Conservation (phyloP, 1,284 basidiomycete species). For the Pyrrhoderma noxium region DNA sequence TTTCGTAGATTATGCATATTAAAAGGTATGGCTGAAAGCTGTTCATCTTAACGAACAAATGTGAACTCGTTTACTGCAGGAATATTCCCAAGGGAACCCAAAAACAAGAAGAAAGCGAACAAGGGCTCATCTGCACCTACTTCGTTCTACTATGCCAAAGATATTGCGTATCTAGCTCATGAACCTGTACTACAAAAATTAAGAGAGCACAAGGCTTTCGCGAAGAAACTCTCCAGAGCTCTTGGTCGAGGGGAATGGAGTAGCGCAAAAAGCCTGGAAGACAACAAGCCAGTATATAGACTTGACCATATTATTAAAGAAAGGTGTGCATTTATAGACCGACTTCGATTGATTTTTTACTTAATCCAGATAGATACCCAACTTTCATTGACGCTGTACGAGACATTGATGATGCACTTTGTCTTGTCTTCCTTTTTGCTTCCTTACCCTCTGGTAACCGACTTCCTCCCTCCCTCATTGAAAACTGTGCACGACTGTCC, state of each 20-base stretch:
- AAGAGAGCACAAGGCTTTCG: constrained; percentile 97
- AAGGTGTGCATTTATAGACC: constrained; percentile 42
- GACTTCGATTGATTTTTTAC: constrained; percentile 7
- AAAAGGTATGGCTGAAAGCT: constrained; percentile 62
- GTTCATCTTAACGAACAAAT: constrained; percentile 9
- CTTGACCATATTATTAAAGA: constrained; percentile 99
- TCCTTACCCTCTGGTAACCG: constrained; percentile 79
- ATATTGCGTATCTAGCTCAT: constrained; percentile 95
- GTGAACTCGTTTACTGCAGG: constrained; percentile 40
- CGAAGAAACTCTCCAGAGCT: constrained; percentile 93
- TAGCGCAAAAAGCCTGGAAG: constrained; percentile 89
- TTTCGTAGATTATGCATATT: constrained; percentile 97
- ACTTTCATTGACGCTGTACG: constrained; percentile 94
- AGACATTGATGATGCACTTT: constrained; percentile 96
- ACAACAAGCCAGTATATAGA: constrained; percentile 81
- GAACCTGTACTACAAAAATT: constrained; percentile 95
- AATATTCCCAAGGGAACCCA: constrained; percentile 96
- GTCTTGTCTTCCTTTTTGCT: constrained; percentile 90
- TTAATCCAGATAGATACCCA: constrained; percentile 64
- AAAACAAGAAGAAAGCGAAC: constrained; percentile 90
- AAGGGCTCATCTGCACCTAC: constrained; percentile 96
- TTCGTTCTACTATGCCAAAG: constrained; percentile 98
- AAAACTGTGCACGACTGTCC: constrained; percentile 86
- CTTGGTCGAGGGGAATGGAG: constrained; percentile 94
- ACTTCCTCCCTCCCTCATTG: constrained; percentile 78